phyloP scores from a whole-genome alignment of 768 basidiomycete genomes.

The Tricholoma hemisulphureum region DNA sequence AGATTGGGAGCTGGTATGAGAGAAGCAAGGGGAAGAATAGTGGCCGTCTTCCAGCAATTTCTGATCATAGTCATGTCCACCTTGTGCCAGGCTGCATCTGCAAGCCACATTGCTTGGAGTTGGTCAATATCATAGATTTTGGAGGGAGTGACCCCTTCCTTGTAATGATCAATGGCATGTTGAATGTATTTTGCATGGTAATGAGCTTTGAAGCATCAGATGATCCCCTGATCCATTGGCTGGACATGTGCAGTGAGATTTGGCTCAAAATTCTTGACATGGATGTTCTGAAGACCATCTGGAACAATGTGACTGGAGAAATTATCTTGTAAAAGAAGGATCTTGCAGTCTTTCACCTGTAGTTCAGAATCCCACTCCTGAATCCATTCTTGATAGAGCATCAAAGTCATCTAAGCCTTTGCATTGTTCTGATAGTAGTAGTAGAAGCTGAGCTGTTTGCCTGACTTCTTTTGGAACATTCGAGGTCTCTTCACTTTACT shows the following conservation, averaged over 20 bases:
- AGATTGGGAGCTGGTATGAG: slow-evolving; percentile 5
- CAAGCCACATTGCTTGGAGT: slow-evolving; percentile 32
- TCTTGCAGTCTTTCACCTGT: slow-evolving; percentile 6
- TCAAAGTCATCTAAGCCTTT: slow-evolving; percentile 14
- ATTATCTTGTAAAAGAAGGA: slow-evolving; percentile 23
- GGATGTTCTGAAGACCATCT: slow-evolving; percentile 8
- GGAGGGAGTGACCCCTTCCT: background rate
- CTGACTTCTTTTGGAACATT: background rate
- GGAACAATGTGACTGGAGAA: slow-evolving; percentile 14
- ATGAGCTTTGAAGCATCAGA: background rate
- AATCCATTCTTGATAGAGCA: too few relatives aligned
- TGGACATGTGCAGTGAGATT: slow-evolving; percentile 12
- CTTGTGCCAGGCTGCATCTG: slow-evolving; percentile 15
- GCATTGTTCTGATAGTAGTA: slow-evolving; percentile 1
- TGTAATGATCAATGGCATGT: slow-evolving; percentile 19
- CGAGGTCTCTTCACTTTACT: slow-evolving; percentile 2
- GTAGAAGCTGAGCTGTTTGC: slow-evolving; percentile 1
- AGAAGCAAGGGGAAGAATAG: slow-evolving; percentile 2
- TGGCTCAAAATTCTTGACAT: slow-evolving; percentile 17
- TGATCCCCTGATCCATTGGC: background rate
- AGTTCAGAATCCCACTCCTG: slow-evolving; percentile 3
- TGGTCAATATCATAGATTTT: slow-evolving; percentile 31
- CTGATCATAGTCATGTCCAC: background rate
- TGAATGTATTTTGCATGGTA: slow-evolving; percentile 19
- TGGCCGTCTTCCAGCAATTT: background rate